Evolutionary conservation across 2,329 filamentous ascomycete species (phyloP).

Genomic region (Colletotrichum sp.): DNA sequence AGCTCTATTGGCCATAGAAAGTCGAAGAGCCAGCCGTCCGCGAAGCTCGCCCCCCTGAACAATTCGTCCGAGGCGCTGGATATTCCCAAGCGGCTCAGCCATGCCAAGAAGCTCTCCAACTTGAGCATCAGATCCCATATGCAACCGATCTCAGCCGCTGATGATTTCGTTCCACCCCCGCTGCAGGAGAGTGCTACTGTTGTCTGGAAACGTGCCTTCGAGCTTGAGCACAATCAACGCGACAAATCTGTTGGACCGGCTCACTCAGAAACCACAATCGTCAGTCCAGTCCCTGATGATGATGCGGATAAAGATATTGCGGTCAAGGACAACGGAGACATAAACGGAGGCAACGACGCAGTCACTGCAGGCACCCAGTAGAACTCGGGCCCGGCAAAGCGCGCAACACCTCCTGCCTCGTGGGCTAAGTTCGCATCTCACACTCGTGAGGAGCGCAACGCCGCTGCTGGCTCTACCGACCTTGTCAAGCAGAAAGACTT

Average conservation of each 20-base stretch:
- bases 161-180: slow-evolving; percentile 11
- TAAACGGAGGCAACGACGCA: not conserved
- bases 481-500: slow-evolving; percentile 33
- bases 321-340: not conserved
- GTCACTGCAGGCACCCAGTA: not conserved
- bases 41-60: not conserved
- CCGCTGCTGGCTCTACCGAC: slow-evolving; percentile 26
- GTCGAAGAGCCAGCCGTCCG: slow-evolving; percentile 9
- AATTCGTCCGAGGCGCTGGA: not conserved
- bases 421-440: slow-evolving; percentile 40
- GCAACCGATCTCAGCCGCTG: not conserved
- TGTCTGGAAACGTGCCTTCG: slow-evolving; percentile 31
- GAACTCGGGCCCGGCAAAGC: slow-evolving; percentile 2
- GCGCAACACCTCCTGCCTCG: slow-evolving; percentile 28
- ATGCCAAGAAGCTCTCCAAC: slow-evolving; percentile 21
- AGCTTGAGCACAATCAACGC: slow-evolving; percentile 24
- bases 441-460: slow-evolving; percentile 31
- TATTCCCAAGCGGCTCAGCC: not conserved
- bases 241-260: not conserved
- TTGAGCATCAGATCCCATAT: slow-evolving; percentile 21
- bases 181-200: slow-evolving; percentile 27
- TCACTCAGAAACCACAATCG: not conserved
- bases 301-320: not conserved
- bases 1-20: not conserved
- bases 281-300: not conserved